phyloP scores from a whole-genome alignment of 2,329 filamentous ascomycete species.

The Piedraia hortae region DNA sequence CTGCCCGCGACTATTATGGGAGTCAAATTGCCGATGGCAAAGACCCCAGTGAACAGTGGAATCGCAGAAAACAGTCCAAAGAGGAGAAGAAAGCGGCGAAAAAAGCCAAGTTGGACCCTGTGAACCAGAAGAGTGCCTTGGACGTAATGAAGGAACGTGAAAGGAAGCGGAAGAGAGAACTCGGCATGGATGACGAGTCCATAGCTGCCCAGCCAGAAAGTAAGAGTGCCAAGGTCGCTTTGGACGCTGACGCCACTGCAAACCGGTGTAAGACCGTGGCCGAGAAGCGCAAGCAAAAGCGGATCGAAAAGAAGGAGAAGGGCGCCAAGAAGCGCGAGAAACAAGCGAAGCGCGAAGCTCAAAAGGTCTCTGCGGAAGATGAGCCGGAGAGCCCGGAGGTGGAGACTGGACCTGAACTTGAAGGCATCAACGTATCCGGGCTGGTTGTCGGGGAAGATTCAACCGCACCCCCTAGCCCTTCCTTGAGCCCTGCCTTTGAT shows the following conservation, averaged over 20 bases:
- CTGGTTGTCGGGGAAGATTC: slow-evolving; percentile 7
- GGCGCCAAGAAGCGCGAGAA: slow-evolving; percentile 9
- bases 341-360: slow-evolving; percentile 4
- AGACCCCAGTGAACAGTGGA: slow-evolving; percentile 74
- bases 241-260: slow-evolving; percentile 8
- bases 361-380: slow-evolving; percentile 9
- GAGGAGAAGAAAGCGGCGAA: slow-evolving; percentile 60
- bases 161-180: slow-evolving; percentile 42
- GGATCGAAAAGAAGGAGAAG: slow-evolving; percentile 19
- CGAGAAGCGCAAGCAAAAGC: slow-evolving; percentile 18
- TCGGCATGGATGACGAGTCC: slow-evolving; percentile 22
- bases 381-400: slow-evolving; percentile 7
- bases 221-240: slow-evolving; percentile 17
- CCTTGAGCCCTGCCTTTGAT: slow-evolving; percentile 15
- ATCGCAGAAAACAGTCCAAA: slow-evolving; percentile 84
- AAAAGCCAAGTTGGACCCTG: slow-evolving; percentile 71
- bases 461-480: slow-evolving; percentile 13
- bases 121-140: slow-evolving; percentile 71
- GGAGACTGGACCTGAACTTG: slow-evolving; percentile 5
- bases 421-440: slow-evolving; percentile 10
- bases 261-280: slow-evolving; percentile 14
- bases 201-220: slow-evolving; percentile 14
- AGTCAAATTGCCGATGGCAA: slow-evolving; percentile 25
- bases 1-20: slow-evolving; percentile 63
- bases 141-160: slow-evolving; percentile 74